Conservation (phyloP, 306 rosid genomes). For the Malus asiatica region DNA sequence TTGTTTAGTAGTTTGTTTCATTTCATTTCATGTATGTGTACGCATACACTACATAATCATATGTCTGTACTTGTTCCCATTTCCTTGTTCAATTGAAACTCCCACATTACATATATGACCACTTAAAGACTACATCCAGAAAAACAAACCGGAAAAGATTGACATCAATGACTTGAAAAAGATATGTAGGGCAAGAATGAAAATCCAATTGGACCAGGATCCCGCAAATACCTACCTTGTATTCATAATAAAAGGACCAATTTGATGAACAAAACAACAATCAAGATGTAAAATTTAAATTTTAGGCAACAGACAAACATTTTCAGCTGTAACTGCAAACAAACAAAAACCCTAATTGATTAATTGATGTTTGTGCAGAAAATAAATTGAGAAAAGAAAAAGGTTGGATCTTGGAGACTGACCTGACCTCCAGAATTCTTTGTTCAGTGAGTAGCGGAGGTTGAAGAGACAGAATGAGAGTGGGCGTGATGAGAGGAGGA, state of each 20-base stretch:
- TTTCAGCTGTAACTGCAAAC: neutral
- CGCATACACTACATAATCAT: neutral
- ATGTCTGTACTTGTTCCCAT: neutral
- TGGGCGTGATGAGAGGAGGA: conserved; percentile 30
- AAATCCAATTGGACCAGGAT: neutral
- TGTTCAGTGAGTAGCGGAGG: conserved; percentile 1
- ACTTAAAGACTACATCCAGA: neutral
- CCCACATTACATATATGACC: neutral
- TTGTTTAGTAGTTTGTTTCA: neutral
- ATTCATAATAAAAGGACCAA: neutral
- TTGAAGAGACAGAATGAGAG: neutral
- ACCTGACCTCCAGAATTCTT: neutral
- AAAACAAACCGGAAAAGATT: neutral
- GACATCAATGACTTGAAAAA: neutral
- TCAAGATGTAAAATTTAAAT: neutral
- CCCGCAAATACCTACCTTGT: neutral
- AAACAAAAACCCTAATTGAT: neutral
- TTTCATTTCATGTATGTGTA: neutral
- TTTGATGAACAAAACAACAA: neutral
- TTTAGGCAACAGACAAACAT: neutral
- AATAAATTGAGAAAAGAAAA: neutral
- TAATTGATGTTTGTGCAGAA: neutral
- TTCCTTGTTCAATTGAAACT: neutral
- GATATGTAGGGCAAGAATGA: neutral
- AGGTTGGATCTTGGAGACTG: neutral